A percentile compares a stretch with the other conserved stretches of the same genome.
phyloP scores from a whole-genome alignment of 2,329 filamentous ascomycete species.

The Arthrinium phaeospermum region DNA sequence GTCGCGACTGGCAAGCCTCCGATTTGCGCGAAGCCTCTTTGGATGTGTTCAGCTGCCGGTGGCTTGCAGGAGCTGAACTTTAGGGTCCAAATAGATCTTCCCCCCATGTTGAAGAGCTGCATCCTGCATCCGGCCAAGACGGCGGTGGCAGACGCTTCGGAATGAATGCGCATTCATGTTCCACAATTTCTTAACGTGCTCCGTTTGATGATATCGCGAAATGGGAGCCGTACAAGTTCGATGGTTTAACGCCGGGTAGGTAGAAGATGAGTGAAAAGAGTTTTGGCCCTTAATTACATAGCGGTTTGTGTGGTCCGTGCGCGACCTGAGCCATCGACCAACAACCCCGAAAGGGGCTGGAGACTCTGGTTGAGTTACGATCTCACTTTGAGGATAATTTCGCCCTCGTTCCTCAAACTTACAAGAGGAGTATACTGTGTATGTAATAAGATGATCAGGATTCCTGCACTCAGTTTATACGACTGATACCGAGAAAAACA shows the following conservation, averaged over 20 bases:
- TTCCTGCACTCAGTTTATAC: too few relatives aligned
- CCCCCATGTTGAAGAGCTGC: background rate
- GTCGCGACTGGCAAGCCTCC: background rate
- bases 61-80: constrained; percentile 17
- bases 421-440: too few relatives aligned
- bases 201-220: background rate
- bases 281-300: background rate
- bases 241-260: background rate
- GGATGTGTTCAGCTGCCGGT: constrained; percentile 9
- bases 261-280: too few relatives aligned
- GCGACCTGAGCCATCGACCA: too few relatives aligned
- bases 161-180: background rate
- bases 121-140: background rate
- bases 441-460: too few relatives aligned
- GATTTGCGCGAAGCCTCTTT: constrained; percentile 12
- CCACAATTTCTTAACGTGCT: background rate
- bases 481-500: too few relatives aligned
- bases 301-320: background rate
- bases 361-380: too few relatives aligned
- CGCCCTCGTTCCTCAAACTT: too few relatives aligned
- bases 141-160: background rate
- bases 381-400: too few relatives aligned
- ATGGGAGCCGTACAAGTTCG: background rate
- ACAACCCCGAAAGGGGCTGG: too few relatives aligned
- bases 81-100: background rate